Conservation (phyloP, 495 filamentous ascomycete genomes). For the Hyaloscypha variabilis region DNA sequence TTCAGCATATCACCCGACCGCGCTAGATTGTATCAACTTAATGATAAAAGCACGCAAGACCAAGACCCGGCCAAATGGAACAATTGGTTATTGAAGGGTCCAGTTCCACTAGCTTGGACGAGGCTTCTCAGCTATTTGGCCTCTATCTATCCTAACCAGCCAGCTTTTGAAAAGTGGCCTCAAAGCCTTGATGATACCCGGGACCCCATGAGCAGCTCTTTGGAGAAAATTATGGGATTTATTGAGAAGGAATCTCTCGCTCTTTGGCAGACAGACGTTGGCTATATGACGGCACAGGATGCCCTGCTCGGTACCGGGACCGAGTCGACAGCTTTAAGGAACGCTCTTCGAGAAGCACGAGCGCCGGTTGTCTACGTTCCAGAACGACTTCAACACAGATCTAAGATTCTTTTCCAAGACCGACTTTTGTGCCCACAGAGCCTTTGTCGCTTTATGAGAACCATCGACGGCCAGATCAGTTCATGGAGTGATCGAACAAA, state of each 20-base stretch:
- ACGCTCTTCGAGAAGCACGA: constrained; percentile 22
- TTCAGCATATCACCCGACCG: constrained; percentile 45
- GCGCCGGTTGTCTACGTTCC: constrained; percentile 22
- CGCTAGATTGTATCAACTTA: constrained; percentile 35
- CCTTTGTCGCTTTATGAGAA: constrained; percentile 12
- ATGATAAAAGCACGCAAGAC: constrained; percentile 32
- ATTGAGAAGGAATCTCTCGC: constrained; percentile 17
- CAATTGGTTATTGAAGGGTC: constrained; percentile 36
- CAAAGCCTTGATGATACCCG: too few species aligned
- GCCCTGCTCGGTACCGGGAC: constrained; percentile 13
- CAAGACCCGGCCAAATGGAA: constrained; percentile 38
- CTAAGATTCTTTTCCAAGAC: constrained; percentile 9
- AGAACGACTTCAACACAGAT: neutral
- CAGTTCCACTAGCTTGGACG: constrained; percentile 39
- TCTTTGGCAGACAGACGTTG: constrained; percentile 21
- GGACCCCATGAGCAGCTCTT: too few species aligned
- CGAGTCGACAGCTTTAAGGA: constrained; percentile 10
- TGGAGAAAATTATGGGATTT: constrained; percentile 9
- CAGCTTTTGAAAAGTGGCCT: constrained; percentile 20
- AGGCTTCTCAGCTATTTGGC: constrained; percentile 20
- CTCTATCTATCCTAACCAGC: constrained; percentile 1
- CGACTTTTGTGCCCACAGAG: constrained; percentile 6
- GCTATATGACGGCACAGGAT: constrained; percentile 11
- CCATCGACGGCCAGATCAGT: neutral
- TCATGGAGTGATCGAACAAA: constrained; percentile 14